phyloP scores from a whole-genome alignment of 768 basidiomycete species.

The Psilocybe azurescens region DNA sequence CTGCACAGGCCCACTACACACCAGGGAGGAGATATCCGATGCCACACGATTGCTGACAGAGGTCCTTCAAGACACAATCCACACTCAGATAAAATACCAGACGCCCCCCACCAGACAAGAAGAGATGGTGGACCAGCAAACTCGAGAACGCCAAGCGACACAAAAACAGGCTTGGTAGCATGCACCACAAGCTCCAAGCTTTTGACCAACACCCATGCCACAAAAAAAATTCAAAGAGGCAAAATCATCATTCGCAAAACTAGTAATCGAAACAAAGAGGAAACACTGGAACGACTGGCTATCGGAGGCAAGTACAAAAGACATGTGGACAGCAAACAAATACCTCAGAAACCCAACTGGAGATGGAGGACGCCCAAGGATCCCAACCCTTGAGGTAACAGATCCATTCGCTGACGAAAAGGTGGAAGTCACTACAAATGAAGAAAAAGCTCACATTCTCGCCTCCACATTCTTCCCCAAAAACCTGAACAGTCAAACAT shows the following conservation, averaged over 20 bases:
- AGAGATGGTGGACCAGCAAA: slow-evolving; percentile 29
- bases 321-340: slow-evolving; percentile 26
- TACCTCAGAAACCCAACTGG: slow-evolving; percentile 20
- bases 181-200: slow-evolving; percentile 3
- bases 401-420: slow-evolving; percentile 18
- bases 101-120: slow-evolving; percentile 10
- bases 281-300: slow-evolving; percentile 33
- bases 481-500: not conserved
- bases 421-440: slow-evolving; percentile 6
- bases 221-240: slow-evolving; percentile 10
- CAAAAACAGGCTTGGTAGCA: slow-evolving; percentile 18
- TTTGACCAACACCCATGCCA: slow-evolving; percentile 28
- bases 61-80: slow-evolving; percentile 13
- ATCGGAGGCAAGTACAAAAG: not conserved
- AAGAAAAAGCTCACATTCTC: slow-evolving; percentile 11
- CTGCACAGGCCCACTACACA: not conserved
- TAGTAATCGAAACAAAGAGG: slow-evolving; percentile 24
- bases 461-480: slow-evolving; percentile 20
- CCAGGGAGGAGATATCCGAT: not conserved
- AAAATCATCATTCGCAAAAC: slow-evolving; percentile 18
- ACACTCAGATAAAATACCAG: not conserved
- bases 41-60: slow-evolving; percentile 6
- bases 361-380: slow-evolving; percentile 24
- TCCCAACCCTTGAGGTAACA: slow-evolving; percentile 26
- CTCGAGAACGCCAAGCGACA: slow-evolving; percentile 24